Percentiles rank a stretch among this genome's conserved stretches.
Conservation (phyloP, 202 grass and related monocot species). For the Zoysia matrella region DNA sequence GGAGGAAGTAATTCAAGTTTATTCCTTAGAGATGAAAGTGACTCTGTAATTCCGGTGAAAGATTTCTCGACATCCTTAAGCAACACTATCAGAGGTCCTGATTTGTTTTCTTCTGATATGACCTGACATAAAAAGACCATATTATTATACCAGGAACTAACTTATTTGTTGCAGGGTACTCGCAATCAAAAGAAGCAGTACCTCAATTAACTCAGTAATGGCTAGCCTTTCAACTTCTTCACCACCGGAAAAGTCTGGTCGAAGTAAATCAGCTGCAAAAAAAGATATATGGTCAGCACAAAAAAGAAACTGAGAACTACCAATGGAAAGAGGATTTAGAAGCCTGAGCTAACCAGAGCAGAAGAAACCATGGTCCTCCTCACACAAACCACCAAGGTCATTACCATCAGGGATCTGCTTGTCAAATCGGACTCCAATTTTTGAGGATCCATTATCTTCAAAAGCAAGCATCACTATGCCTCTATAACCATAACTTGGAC, state of each 20-base stretch:
- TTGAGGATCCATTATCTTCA: conserved; percentile 95
- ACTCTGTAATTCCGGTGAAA: conserved; percentile 81
- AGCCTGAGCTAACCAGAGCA: conserved; percentile 76
- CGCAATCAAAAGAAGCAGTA: conserved; percentile 44
- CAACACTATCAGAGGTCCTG: conserved; percentile 82
- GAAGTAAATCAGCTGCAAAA: conserved; percentile 78
- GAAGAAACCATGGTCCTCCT: conserved; percentile 98
- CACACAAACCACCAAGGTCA: conserved; percentile 96
- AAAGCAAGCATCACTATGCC: conserved; percentile 95
- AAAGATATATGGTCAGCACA: conserved; percentile 37
- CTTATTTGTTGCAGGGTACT: not conserved
- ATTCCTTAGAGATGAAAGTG: conserved; percentile 69
- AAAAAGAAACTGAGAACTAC: conserved; percentile 36
- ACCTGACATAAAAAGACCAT: conserved; percentile 65
- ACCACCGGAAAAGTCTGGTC: conserved; percentile 55
- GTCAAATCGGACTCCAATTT: conserved; percentile 97
- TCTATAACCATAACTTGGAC: conserved; percentile 84
- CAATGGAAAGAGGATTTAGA: conserved; percentile 22
- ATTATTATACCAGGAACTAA: not conserved
- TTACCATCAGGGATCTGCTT: conserved; percentile 93
- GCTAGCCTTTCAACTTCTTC: conserved; percentile 95
- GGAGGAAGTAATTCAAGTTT: conserved; percentile 80
- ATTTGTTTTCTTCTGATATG: conserved; percentile 91
- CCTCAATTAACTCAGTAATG: conserved; percentile 84
- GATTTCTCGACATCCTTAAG: conserved; percentile 98